Evolutionary conservation across 2,329 filamentous ascomycete species (phyloP).

Genomic region (Tolypocladium endophyticum): DNA sequence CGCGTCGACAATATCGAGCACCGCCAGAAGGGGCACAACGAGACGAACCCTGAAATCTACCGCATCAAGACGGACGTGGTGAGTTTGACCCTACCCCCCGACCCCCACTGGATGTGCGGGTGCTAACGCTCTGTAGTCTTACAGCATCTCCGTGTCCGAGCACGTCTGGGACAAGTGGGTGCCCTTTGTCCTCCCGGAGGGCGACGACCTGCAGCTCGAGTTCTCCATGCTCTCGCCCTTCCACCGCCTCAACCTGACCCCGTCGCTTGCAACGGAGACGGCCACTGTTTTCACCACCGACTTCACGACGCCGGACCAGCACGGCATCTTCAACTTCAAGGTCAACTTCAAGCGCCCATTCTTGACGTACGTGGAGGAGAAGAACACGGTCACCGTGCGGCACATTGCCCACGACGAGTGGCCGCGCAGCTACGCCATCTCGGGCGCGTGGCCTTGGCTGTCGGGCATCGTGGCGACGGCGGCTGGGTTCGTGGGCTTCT

Average conservation of each 20-base stretch:
- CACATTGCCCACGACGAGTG: conserved; percentile 98
- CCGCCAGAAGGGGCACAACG: conserved; percentile 44
- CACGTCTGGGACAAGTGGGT: conserved; percentile 64
- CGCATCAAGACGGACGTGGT: conserved; percentile 95
- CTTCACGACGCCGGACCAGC: conserved; percentile 87
- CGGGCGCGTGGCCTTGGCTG: conserved; percentile 90
- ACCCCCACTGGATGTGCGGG: background rate
- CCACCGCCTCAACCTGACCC: conserved; percentile 69
- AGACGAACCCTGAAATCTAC: conserved; percentile 79
- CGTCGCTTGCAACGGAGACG: conserved; percentile 47
- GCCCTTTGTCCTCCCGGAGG: conserved; percentile 59
- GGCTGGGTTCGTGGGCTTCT: conserved; percentile 74
- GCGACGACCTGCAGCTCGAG: conserved; percentile 80
- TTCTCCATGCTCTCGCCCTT: conserved; percentile 99
- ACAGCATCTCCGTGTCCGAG: conserved; percentile 81
- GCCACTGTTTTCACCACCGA: conserved; percentile 62
- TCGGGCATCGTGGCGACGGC: conserved; percentile 77
- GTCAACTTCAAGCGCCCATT: conserved; percentile 97
- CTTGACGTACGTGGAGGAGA: conserved; percentile 81
- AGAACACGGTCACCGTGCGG: conserved; percentile 85
- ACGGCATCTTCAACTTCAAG: conserved; percentile 98
- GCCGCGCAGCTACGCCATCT: conserved; percentile 82
- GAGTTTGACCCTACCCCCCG: conserved; percentile 30
- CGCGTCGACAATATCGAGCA: conserved; percentile 78
- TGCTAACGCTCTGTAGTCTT: conserved; percentile 45